Percentiles rank a stretch among this genome's conserved stretches.
These are phyloP conservation scores for Astragalus glycyphyllos DNA, from an alignment of 306 rosid genomes.

Conservation along the genomic window DNA sequence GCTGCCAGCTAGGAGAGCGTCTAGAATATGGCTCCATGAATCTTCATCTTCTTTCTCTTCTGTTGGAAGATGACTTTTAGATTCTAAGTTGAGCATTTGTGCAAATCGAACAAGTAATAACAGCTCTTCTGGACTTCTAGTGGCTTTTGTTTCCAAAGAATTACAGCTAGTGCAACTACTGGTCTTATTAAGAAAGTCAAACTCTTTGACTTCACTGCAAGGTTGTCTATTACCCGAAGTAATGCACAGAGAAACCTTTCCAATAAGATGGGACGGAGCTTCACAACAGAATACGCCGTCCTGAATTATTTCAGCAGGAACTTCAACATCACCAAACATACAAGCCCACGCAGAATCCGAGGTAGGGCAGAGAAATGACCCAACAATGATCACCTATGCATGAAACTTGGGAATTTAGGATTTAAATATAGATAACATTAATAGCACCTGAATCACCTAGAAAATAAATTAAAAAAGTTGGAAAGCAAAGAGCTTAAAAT, in stretches of 20 bases:
- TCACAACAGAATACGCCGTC: conserved; percentile 78
- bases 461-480: background rate
- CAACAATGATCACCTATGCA: conserved; percentile 78
- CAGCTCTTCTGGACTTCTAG: conserved; percentile 74
- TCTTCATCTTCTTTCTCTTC: conserved; percentile 62
- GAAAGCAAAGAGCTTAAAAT: conserved; percentile 26
- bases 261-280: conserved; percentile 75
- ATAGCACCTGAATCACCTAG: conserved; percentile 28
- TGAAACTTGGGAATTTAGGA: conserved; percentile 42
- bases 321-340: conserved; percentile 89
- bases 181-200: conserved; percentile 66
- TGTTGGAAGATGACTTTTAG: conserved; percentile 43
- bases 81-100: conserved; percentile 63
- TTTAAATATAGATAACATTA: conserved; percentile 29
- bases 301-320: conserved; percentile 82
- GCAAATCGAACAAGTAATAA: conserved; percentile 82
- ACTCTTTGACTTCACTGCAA: conserved; percentile 93
- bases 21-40: conserved; percentile 70
- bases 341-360: conserved; percentile 78
- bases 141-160: conserved; percentile 54
- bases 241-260: conserved; percentile 81
- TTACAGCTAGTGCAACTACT: conserved; percentile 51
- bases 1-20: conserved; percentile 67
- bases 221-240: conserved; percentile 80
- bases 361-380: conserved; percentile 79